Percentiles rank a stretch among this genome's conserved stretches.
Evolutionary conservation across 257 asterid species (phyloP).

Genomic region (Gentiana straminea): DNA sequence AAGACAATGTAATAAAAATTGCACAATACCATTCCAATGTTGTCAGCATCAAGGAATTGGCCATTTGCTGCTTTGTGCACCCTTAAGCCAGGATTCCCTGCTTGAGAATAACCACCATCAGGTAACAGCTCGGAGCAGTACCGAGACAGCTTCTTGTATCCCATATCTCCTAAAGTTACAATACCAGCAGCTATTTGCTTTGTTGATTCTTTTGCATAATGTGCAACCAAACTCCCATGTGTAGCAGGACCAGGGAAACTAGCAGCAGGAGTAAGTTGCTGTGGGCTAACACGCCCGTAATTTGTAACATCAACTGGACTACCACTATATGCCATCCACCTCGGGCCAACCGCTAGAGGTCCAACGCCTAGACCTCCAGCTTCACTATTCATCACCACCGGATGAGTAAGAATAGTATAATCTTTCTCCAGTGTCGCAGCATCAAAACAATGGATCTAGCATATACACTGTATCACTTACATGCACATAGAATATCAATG

Average conservation of each 20-base stretch:
- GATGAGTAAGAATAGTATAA: conserved; percentile 69
- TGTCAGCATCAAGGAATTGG: conserved; percentile 43
- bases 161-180: conserved; percentile 81
- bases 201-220: conserved; percentile 93
- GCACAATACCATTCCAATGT: conserved; percentile 73
- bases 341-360: conserved; percentile 88
- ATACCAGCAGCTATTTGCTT: conserved; percentile 91
- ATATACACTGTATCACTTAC: conserved; percentile 6
- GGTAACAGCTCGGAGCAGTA: conserved; percentile 71
- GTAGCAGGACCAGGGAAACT: conserved; percentile 47
- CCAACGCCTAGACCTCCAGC: conserved; percentile 62
- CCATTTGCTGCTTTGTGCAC: conserved; percentile 46
- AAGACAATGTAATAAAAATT: not conserved
- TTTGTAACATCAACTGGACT: conserved; percentile 50
- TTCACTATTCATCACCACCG: conserved; percentile 50
- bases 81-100: conserved; percentile 36
- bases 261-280: conserved; percentile 50
- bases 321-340: conserved; percentile 98
- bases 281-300: conserved; percentile 70
- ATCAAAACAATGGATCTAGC: conserved; percentile 73
- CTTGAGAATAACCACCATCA: conserved; percentile 46
- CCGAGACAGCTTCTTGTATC: conserved; percentile 71
- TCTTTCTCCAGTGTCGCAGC: conserved; percentile 70
- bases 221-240: conserved; percentile 84
- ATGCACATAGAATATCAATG: conserved; percentile 1